These are phyloP conservation scores for Ampelomyces quisqualis DNA, from an alignment of 2,329 filamentous ascomycete species.

Conservation along the genomic window DNA sequence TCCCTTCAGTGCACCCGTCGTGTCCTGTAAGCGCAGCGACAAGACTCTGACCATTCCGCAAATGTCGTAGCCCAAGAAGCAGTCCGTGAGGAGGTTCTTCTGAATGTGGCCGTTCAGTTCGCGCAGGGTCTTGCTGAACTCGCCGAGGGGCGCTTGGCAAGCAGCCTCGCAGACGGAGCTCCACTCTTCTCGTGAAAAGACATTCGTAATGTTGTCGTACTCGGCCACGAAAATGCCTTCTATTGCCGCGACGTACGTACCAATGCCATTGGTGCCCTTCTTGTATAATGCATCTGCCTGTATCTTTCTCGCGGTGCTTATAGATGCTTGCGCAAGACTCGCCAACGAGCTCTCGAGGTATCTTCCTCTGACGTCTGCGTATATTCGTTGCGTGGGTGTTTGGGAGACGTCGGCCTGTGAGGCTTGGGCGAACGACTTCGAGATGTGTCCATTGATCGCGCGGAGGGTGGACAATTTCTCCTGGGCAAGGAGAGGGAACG, in stretches of 20 bases:
- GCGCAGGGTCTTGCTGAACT: constrained; percentile 80
- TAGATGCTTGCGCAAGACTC: constrained; percentile 82
- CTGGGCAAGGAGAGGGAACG: constrained; percentile 77
- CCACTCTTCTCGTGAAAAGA: constrained; percentile 87
- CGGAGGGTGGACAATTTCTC: constrained; percentile 75
- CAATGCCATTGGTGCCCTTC: constrained; percentile 86
- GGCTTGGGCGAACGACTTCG: constrained; percentile 56
- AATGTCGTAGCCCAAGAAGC: constrained; percentile 92
- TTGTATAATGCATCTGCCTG: constrained; percentile 78
- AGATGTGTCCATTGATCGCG: constrained; percentile 76
- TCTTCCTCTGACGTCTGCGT: constrained; percentile 80
- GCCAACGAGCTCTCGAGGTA: constrained; percentile 81
- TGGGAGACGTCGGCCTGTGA: constrained; percentile 54
- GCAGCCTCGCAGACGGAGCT: constrained; percentile 74
- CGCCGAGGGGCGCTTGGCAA: constrained; percentile 73
- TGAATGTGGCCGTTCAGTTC: constrained; percentile 92
- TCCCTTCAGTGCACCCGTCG: constrained; percentile 81
- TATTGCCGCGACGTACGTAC: constrained; percentile 82
- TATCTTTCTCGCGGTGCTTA: constrained; percentile 74
- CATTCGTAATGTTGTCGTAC: constrained; percentile 83
- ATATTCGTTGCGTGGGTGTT: constrained; percentile 75
- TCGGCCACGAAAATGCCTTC: constrained; percentile 86
- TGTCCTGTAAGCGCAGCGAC: constrained; percentile 74
- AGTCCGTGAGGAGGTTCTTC: constrained; percentile 81
- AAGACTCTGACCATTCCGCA: constrained; percentile 83